phyloP scores from a whole-genome alignment of 371 early-diverging fungal species.

The Mortierella sp. region DNA sequence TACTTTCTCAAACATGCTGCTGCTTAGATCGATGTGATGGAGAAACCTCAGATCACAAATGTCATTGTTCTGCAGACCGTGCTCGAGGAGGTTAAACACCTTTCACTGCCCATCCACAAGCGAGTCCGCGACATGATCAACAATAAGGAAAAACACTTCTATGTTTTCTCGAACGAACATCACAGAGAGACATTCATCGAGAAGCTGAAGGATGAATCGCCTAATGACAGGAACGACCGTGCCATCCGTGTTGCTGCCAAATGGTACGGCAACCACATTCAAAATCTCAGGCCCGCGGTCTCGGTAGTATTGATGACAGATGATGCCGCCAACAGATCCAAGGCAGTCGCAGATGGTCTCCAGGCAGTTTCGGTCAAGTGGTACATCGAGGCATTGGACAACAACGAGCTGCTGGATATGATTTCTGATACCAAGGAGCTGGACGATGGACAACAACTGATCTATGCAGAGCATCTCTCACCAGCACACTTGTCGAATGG shows the following conservation, averaged over 20 bases:
- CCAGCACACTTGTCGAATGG: slow-evolving; percentile 84
- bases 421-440: slow-evolving; percentile 66
- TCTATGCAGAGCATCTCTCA: slow-evolving; percentile 79
- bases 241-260: slow-evolving; percentile 87
- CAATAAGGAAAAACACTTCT: slow-evolving; percentile 79
- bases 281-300: slow-evolving; percentile 38
- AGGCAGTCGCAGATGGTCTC: slow-evolving; percentile 75
- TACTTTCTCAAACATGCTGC: neutral
- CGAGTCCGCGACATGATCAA: slow-evolving; percentile 80
- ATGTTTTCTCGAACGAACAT: slow-evolving; percentile 95
- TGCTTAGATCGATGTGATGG: slow-evolving; percentile 90
- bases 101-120: slow-evolving; percentile 81
- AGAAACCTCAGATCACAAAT: slow-evolving; percentile 85
- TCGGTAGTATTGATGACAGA: slow-evolving; percentile 87
- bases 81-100: slow-evolving; percentile 87
- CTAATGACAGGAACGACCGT: slow-evolving; percentile 95
- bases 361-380: slow-evolving; percentile 66
- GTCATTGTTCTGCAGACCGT: slow-evolving; percentile 96
- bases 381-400: slow-evolving; percentile 61
- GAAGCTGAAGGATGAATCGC: slow-evolving; percentile 81
- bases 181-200: slow-evolving; percentile 91
- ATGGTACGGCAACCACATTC: slow-evolving; percentile 88
- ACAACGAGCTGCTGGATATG: slow-evolving; percentile 92
- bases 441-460: slow-evolving; percentile 58
- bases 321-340: slow-evolving; percentile 86